These are phyloP conservation scores for Drechslerella coelobrocha DNA, from an alignment of 2,329 filamentous ascomycete genomes.

Conservation along the genomic window DNA sequence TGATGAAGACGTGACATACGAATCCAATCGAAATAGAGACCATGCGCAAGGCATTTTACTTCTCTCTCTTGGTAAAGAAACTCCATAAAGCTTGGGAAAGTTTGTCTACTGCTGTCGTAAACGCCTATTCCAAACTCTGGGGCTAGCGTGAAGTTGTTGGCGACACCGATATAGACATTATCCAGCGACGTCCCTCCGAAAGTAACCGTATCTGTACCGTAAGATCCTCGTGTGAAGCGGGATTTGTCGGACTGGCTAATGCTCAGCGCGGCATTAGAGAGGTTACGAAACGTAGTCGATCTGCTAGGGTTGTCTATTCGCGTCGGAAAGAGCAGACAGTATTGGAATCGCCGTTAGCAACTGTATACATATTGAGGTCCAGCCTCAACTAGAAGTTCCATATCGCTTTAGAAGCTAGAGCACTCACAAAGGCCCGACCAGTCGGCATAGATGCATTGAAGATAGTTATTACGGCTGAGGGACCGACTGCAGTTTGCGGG, in stretches of 20 bases:
- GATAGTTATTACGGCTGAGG: conserved; percentile 18
- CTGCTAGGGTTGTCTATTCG: conserved; percentile 9
- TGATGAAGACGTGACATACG: conserved; percentile 11
- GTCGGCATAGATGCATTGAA: conserved; percentile 33
- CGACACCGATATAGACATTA: conserved; percentile 43
- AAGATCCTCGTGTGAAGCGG: conserved; percentile 27
- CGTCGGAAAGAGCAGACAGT: neutral
- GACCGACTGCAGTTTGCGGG: conserved; percentile 28
- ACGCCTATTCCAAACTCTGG: conserved; percentile 38
- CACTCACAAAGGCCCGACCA: conserved; percentile 42
- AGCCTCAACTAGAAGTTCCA: neutral
- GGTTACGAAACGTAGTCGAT: conserved; percentile 25
- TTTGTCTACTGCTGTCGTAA: conserved; percentile 34
- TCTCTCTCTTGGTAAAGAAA: conserved; percentile 24
- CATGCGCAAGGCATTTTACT: conserved; percentile 35
- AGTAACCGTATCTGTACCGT: conserved; percentile 34
- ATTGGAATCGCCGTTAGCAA: neutral
- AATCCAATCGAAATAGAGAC: conserved; percentile 35
- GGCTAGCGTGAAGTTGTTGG: conserved; percentile 38
- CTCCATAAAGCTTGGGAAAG: conserved; percentile 40
- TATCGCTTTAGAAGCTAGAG: neutral
- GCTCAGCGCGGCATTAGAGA: conserved; percentile 26
- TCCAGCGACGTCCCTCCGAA: conserved; percentile 21
- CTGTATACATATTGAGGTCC: neutral
- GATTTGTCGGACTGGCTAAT: conserved; percentile 21